Conservation (phyloP, 2,329 filamentous ascomycete genomes). For the Corinectria fuckeliana region DNA sequence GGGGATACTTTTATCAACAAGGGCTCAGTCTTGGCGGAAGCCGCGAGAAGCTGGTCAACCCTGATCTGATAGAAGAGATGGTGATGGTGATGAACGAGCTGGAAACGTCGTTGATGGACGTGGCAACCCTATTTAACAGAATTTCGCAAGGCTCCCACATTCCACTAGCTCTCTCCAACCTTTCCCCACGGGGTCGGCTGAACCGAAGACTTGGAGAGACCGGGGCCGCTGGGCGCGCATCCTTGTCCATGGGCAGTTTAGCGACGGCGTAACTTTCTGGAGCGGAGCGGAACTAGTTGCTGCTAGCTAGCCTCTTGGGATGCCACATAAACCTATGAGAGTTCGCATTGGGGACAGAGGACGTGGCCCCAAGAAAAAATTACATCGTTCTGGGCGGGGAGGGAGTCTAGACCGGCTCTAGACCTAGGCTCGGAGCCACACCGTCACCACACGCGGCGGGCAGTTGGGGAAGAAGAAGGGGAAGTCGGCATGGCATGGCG, state of each 20-base stretch:
- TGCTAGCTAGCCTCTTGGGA: too few relatives aligned
- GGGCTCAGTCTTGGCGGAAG: background rate
- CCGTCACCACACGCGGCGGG: background rate
- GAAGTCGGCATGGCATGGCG: too few relatives aligned
- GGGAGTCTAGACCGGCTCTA: background rate
- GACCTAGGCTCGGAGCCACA: background rate
- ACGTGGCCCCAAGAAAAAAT: background rate
- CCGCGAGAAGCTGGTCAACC: background rate
- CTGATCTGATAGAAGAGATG: background rate
- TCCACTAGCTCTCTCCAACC: constrained; percentile 19
- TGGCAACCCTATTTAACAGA: constrained; percentile 12
- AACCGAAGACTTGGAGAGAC: constrained; percentile 11
- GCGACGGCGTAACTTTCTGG: background rate
- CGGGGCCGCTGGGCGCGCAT: background rate
- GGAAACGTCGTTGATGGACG: background rate
- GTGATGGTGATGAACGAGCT: constrained; percentile 1
- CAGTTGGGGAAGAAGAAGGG: background rate
- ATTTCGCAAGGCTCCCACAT: background rate
- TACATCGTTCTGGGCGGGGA: too few relatives aligned
- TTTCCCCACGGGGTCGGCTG: constrained; percentile 23
- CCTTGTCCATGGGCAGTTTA: background rate
- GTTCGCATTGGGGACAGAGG: background rate
- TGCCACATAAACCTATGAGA: too few relatives aligned
- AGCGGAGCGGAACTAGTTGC: background rate
- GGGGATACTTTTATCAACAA: too few relatives aligned